Evolutionary conservation across 1,139 yeast species (phyloP).

Genomic region (Blastobotrys arbuscula): DNA sequence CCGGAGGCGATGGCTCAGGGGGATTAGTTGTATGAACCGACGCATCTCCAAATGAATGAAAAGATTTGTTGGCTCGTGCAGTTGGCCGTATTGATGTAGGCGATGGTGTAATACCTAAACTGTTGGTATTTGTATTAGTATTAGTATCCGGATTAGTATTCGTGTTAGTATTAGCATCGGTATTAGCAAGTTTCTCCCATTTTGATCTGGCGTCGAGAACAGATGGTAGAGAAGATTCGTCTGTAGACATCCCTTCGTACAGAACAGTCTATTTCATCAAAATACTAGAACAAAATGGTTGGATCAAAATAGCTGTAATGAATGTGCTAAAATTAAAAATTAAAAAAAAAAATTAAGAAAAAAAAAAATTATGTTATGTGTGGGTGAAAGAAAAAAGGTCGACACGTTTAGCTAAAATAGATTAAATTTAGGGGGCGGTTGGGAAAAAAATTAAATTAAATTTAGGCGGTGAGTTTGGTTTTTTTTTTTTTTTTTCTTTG

Average conservation of each 20-base stretch:
- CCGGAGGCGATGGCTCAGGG: constrained; percentile 1
- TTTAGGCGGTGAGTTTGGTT: neutral
- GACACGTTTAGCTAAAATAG: neutral
- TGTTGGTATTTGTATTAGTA: neutral
- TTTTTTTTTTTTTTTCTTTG: no score
- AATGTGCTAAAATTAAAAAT: no score
- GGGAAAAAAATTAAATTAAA: neutral
- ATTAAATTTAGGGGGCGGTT: neutral
- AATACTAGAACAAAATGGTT: no score
- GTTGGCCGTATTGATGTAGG: neutral
- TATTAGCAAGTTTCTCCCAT: constrained; percentile 26
- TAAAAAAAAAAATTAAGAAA: no score
- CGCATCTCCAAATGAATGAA: neutral
- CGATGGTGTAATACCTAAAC: neutral
- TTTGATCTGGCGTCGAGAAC: constrained; percentile 24
- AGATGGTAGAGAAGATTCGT: constrained; percentile 27
- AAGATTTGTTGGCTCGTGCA: neutral
- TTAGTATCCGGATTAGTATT: neutral
- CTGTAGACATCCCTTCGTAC: constrained; percentile 21
- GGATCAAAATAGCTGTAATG: no score
- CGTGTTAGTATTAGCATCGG: neutral
- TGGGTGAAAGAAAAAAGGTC: no score
- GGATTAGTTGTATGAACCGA: neutral
- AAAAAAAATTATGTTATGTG: no score
- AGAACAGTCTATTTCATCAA: no score